Evolutionary conservation across 768 basidiomycete species (phyloP).

Genomic region (Tubosaeta sp.): DNA sequence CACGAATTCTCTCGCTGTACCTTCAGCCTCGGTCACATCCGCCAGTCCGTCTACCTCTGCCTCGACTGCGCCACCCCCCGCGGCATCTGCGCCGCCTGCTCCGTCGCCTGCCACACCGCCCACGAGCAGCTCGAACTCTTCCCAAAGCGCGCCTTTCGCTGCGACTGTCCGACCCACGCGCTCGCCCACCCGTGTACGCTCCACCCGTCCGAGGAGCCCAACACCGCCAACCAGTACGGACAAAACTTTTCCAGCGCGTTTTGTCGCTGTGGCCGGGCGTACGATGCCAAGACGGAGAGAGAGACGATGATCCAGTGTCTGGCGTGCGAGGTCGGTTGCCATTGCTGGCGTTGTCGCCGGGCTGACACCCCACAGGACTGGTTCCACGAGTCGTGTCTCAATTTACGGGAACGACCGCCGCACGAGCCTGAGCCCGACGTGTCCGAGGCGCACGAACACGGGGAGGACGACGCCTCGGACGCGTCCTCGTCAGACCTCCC

Average conservation of each 20-base stretch:
- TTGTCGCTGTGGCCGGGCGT: slow-evolving; percentile 69
- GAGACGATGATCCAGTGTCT: slow-evolving; percentile 92
- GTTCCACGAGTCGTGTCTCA: slow-evolving; percentile 89
- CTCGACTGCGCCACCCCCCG: slow-evolving; percentile 62
- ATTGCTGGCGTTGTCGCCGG: too few species aligned
- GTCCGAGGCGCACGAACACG: too few species aligned
- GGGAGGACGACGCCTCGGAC: slow-evolving; percentile 34
- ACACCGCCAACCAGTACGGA: slow-evolving; percentile 59
- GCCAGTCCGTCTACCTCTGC: slow-evolving; percentile 82
- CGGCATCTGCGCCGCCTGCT: slow-evolving; percentile 80
- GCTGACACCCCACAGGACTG: slow-evolving; percentile 55
- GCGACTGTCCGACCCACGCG: slow-evolving; percentile 75
- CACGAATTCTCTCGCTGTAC: slow-evolving; percentile 64
- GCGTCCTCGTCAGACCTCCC: slow-evolving; percentile 63
- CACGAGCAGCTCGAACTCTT: slow-evolving; percentile 87
- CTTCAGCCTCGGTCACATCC: slow-evolving; percentile 53
- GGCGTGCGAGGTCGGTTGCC: slow-evolving; percentile 56
- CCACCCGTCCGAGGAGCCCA: slow-evolving; percentile 53
- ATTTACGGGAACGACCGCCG: slow-evolving; percentile 65
- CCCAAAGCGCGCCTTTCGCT: slow-evolving; percentile 78
- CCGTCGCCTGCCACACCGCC: slow-evolving; percentile 80
- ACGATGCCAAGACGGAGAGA: slow-evolving; percentile 66
- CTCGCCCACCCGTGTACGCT: slow-evolving; percentile 62
- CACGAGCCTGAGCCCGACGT: slow-evolving; percentile 36
- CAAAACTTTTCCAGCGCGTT: slow-evolving; percentile 71